Evolutionary conservation across 108 stramenopile species (phyloP), one percentile per base, ranked within the genome.

Genomic region (Parmales sp.): DNA sequence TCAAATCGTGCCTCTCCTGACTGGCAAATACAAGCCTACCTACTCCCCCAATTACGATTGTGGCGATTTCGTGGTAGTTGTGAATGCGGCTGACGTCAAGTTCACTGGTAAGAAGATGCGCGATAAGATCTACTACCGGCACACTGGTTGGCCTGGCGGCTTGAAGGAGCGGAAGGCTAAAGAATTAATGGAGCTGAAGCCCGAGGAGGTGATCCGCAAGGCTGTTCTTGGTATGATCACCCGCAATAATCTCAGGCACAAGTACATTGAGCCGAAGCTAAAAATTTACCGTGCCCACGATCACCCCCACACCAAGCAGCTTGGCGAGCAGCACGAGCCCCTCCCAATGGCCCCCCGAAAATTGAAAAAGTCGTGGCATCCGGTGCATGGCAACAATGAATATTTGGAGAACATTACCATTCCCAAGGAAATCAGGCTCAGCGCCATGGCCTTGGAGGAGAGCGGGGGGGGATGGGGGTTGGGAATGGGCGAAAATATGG

Each of bases 11-110:
- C 84, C 87, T 0, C 78, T 97, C 66, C 78, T 97, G 1, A 80
- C 75, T 54, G 96, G 96, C 1, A 95, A 95, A 69, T 93, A 97
- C 82, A 97, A 97, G 74, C 96, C 96, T 0, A 95, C 92, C 37
- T 97, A 79, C 74, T 69, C 77, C 37, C 96, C 94, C 29, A 86
- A 94, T 67, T 84, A 82, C 39, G 96, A 94, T 72, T 91, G 90
- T 74, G 96, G 96, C 6, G 96, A 97, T 72, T 74, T 78, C 65
- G 94, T 97, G 1, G 91, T 97, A 20, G 83, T 97, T 16, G 70
- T 97, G 22, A 95, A 97, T 74, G 93, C 94, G 13, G 83, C 84
- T 2, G 36, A 60, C 5, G 88, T 95, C 19, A 73, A 88, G 36
- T 88, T 96, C 70, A 79, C 91, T 6, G 95, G 95, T 6, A 82